Conservation (phyloP, 345 rosid genomes). For the Lagerstroemia speciosa region DNA sequence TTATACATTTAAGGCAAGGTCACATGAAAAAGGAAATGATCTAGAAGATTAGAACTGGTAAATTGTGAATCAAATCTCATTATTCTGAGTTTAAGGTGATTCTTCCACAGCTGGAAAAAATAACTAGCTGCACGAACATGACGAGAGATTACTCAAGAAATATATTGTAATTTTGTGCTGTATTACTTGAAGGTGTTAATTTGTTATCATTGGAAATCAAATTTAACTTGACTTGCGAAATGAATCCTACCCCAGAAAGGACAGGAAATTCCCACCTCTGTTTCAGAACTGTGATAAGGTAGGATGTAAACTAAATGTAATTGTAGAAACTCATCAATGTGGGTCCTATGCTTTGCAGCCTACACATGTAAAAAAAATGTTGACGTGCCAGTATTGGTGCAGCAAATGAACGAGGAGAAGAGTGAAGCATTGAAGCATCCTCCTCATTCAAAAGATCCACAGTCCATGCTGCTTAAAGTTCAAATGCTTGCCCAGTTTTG, state of each 20-base stretch:
- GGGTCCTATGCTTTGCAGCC: not conserved
- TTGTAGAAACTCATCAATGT: slow-evolving; percentile 5
- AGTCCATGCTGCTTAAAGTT: slow-evolving; percentile 62
- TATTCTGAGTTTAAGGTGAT: not conserved
- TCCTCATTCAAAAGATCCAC: slow-evolving; percentile 88
- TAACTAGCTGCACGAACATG: not conserved
- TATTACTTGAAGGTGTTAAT: not conserved
- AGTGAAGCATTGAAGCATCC: slow-evolving; percentile 31
- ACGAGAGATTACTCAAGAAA: not conserved
- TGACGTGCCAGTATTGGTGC: slow-evolving; percentile 67
- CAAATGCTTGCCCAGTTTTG: slow-evolving; percentile 57
- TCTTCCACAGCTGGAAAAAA: not conserved
- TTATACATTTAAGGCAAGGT: not conserved
- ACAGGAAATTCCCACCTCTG: slow-evolving; percentile 69
- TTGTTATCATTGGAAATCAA: not conserved
- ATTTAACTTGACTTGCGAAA: not conserved
- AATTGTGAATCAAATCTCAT: not conserved
- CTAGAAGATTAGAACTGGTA: no score
- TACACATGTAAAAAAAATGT: slow-evolving; percentile 5
- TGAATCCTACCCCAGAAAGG: slow-evolving; percentile 71
- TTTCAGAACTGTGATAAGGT: slow-evolving; percentile 54
- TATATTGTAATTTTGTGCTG: not conserved
- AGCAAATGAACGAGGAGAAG: slow-evolving; percentile 52
- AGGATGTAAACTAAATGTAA: slow-evolving; percentile 55
- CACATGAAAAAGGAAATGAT: not conserved